phyloP scores from a whole-genome alignment of 139 green algal species.

The Tetraselmis striata region DNA sequence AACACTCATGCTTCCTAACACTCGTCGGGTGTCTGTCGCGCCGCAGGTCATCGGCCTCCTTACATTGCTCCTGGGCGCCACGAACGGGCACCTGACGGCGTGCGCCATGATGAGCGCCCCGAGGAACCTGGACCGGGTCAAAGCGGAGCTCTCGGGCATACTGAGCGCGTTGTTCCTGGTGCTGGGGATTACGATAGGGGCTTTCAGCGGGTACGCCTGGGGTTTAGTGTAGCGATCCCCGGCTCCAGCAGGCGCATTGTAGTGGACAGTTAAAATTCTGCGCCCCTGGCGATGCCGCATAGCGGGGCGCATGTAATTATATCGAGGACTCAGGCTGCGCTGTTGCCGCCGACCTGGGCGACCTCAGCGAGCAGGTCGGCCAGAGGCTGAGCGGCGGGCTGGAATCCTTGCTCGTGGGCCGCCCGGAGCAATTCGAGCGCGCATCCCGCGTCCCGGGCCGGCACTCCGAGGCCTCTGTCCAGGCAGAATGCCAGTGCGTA shows the following conservation, averaged over 20 bases:
- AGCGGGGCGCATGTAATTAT: no score
- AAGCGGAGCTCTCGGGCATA: neutral
- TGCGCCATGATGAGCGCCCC: conserved; percentile 39
- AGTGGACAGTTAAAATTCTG: no score
- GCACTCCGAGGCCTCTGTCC: neutral
- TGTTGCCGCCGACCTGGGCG: no score
- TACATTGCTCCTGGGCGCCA: conserved; percentile 36
- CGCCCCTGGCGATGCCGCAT: no score
- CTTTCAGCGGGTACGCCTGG: neutral
- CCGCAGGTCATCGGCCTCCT: conserved; percentile 23
- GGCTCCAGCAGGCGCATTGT: no score
- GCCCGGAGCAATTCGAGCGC: neutral
- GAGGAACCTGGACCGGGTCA: neutral
- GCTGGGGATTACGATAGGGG: neutral
- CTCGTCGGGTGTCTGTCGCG: conserved; percentile 4
- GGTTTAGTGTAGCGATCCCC: neutral
- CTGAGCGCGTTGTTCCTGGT: neutral
- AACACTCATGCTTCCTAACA: conserved; percentile 39
- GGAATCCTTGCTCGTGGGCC: neutral
- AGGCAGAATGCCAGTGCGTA: neutral
- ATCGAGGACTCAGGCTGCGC: no score
- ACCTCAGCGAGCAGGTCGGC: neutral
- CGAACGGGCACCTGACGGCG: conserved; percentile 60
- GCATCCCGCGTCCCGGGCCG: neutral
- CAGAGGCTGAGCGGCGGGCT: neutral